These are phyloP conservation scores for Coemansia sp. DNA, from an alignment of 192 early-diverging fungal species.

Conservation along the genomic window DNA sequence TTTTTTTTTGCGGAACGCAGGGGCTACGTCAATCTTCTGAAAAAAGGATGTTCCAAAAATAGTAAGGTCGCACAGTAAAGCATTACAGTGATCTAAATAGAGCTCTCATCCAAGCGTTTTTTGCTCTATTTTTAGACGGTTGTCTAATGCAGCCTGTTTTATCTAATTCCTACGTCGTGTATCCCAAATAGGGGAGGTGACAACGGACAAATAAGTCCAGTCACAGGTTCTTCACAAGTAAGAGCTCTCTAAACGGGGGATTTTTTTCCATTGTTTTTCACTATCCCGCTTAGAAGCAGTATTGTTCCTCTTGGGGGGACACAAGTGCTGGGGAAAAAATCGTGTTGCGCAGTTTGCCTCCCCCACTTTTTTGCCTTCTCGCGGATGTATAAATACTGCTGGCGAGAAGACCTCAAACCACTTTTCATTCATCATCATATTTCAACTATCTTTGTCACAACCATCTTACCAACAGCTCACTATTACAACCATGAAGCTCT, in stretches of 20 bases:
- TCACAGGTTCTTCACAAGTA: neutral
- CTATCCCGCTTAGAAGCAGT: conserved; percentile 7
- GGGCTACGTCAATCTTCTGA: neutral
- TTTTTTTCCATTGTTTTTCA: neutral
- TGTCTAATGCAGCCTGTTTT: neutral
- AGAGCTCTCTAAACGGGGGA: neutral
- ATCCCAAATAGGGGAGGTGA: neutral
- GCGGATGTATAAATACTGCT: conserved; percentile 5
- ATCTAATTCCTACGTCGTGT: neutral
- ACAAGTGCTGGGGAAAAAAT: neutral
- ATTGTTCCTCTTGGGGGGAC: neutral
- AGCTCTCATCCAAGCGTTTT: neutral
- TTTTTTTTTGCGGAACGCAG: neutral
- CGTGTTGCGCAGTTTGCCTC: conserved; percentile 1
- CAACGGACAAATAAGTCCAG: neutral
- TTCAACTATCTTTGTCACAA: neutral
- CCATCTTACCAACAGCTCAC: neutral
- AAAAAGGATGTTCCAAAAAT: neutral
- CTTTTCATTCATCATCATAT: neutral
- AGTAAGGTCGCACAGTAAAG: neutral
- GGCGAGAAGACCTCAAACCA: neutral
- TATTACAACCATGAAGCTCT: conserved; percentile 20
- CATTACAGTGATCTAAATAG: neutral
- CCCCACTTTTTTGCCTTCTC: neutral
- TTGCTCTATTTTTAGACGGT: neutral